Conservation (phyloP, 148 eudicot genomes). For the Rhododendron mucronatum region DNA sequence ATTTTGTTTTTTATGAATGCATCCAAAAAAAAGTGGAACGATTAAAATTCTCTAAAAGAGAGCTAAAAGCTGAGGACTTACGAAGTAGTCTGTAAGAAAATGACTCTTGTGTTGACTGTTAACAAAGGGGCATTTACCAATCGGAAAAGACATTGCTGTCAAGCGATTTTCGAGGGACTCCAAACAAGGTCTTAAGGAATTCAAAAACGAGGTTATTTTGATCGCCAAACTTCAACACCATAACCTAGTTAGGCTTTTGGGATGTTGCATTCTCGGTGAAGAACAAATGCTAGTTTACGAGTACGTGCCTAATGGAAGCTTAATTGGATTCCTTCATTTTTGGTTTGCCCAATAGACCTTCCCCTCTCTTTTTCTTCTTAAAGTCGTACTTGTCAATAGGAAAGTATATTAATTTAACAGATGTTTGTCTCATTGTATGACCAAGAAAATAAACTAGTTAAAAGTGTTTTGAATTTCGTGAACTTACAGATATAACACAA, state of each 20-base stretch:
- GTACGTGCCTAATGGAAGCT: too few species aligned
- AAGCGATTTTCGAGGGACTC: neutral
- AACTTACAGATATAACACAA: too few species aligned
- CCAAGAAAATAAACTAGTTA: too few species aligned
- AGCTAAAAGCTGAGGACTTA: neutral
- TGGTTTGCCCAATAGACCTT: too few species aligned
- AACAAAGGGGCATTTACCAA: neutral
- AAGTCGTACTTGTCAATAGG: too few species aligned
- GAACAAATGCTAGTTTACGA: neutral
- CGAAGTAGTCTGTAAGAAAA: neutral
- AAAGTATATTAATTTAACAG: too few species aligned
- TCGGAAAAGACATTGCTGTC: neutral
- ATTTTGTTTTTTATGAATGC: neutral
- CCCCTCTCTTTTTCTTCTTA: too few species aligned
- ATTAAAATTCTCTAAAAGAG: neutral
- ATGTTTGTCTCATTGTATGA: too few species aligned
- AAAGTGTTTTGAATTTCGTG: too few species aligned
- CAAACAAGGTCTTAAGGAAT: neutral
- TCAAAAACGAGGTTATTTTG: neutral
- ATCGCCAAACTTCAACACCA: neutral
- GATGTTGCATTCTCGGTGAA: neutral
- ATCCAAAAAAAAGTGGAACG: neutral
- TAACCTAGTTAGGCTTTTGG: neutral
- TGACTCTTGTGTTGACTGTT: too few species aligned
- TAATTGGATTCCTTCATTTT: too few species aligned